Evolutionary conservation across 495 filamentous ascomycete species (phyloP).

Genomic region (Neurospora sp.): DNA sequence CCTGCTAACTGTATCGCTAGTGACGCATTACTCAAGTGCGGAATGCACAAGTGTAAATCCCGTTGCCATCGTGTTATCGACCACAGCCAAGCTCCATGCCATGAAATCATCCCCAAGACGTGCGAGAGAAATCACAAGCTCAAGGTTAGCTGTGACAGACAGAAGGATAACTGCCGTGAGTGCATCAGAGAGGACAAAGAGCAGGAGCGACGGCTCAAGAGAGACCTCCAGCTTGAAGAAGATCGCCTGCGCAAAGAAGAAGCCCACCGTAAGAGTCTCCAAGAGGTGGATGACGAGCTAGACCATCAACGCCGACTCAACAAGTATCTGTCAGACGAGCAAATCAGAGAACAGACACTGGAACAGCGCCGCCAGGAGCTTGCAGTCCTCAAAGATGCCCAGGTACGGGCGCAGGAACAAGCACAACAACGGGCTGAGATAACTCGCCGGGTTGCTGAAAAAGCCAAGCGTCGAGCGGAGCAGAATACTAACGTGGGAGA

Average conservation of each 20-base stretch:
- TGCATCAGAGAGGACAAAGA: constrained; percentile 44
- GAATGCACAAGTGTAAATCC: constrained; percentile 48
- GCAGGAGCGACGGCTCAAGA: constrained; percentile 30
- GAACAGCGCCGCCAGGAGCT: constrained; percentile 27
- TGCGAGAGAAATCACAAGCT: constrained; percentile 46
- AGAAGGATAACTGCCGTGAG: constrained; percentile 27
- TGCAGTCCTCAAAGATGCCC: constrained; percentile 8
- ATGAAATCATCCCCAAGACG: constrained; percentile 29
- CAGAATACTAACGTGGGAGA: neutral
- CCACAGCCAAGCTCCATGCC: constrained; percentile 56
- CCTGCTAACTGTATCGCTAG: constrained; percentile 13
- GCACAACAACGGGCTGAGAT: constrained; percentile 3
- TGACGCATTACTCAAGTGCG: constrained; percentile 48
- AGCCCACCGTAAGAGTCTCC: constrained; percentile 40
- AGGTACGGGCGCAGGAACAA: constrained; percentile 5
- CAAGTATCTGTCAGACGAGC: constrained; percentile 37
- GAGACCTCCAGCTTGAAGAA: constrained; percentile 45
- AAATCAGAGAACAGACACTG: constrained; percentile 34
- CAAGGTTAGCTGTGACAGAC: constrained; percentile 22
- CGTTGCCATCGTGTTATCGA: constrained; percentile 56
- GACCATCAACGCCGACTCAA: constrained; percentile 37
- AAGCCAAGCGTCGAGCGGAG: neutral
- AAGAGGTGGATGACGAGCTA: constrained; percentile 49
- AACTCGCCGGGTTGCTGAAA: neutral
- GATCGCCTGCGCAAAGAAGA: constrained; percentile 39